Percentiles rank a stretch among this genome's conserved stretches.
Conservation (phyloP, 345 rosid species). For the Eucalyptus tenuipes region DNA sequence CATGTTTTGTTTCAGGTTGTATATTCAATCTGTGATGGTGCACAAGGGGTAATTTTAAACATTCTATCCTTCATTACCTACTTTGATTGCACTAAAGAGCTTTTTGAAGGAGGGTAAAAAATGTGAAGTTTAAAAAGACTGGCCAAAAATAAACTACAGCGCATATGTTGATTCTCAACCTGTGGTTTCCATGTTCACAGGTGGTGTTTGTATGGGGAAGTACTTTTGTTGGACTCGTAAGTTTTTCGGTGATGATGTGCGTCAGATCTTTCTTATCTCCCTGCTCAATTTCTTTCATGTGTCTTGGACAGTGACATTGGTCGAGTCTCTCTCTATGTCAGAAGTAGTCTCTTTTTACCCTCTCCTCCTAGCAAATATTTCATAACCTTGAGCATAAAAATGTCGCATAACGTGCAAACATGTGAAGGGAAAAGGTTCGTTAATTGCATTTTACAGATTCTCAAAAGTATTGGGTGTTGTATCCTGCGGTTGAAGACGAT, state of each 20-base stretch:
- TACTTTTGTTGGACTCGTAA: too few species aligned
- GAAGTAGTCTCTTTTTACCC: background rate
- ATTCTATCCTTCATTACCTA: background rate
- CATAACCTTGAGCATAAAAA: background rate
- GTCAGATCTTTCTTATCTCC: too few species aligned
- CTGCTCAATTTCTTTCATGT: too few species aligned
- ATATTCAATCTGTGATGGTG: constrained; percentile 70
- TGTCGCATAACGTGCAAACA: background rate
- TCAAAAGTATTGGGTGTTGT: too few species aligned
- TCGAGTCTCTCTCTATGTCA: background rate
- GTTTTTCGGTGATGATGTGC: too few species aligned
- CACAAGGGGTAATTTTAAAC: constrained; percentile 47
- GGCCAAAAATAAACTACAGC: too few species aligned
- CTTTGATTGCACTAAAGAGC: background rate
- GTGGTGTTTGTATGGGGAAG: background rate
- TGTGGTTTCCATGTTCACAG: too few species aligned
- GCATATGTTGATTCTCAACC: too few species aligned
- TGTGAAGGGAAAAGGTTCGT: too few species aligned
- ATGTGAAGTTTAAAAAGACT: background rate
- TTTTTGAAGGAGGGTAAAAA: background rate
- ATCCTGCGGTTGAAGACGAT: too few species aligned
- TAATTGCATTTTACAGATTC: too few species aligned
- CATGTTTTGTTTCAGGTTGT: constrained; percentile 29
- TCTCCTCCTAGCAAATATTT: background rate
- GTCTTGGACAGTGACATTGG: background rate